Evolutionary conservation across 192 early-diverging fungal species (phyloP), one percentile per base, ranked within the genome.

Genomic region (Coemansia sp.): DNA sequence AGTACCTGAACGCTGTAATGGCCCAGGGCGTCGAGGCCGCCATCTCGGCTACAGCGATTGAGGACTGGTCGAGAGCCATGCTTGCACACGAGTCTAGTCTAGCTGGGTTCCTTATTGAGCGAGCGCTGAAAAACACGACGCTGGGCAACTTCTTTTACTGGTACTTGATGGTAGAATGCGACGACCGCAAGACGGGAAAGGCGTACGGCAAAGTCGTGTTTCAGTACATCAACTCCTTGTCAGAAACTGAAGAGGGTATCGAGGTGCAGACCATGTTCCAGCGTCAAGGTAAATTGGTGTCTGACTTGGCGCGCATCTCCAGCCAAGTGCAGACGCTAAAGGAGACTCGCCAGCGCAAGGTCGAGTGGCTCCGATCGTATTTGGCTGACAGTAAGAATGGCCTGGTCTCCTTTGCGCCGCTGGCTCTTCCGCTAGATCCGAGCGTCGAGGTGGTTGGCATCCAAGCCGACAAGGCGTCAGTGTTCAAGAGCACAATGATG

Each of bases 161-260:
- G 97, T 97, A 96, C 77, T 73, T 99, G 14, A 96, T 93, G 92
- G 95, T 98, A 1, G 98, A 99, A 77, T 95, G 89, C 74, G 92
- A 95, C 64, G 95, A 98, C 79, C 91, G 87, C 47, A 72, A 80
- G 6, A 88, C 87, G 30, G 94, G 94, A 19, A 91, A 89, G 72
- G 91, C 95, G 85, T 99, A 93, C 74, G 93, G 84, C 5, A 93
- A 92, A 82, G 89, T 98, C 6, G 87, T 89, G 11, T 95, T 87
- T 76, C 89, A 93, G 17, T 99, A 91, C 78, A 79, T 94, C 85
- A 88, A 76, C 19, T 86, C 87, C 0, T 87, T 98, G 79, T 74
- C 85, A 8, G 72, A 83, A 4, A 62, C 67, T 0, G 70, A 83
- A 6, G 86, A 89, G 47, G 93, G 91, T 2, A 50, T 70, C 19